Evolutionary conservation across 2,329 filamentous ascomycete genomes (phyloP).

Genomic region (Leptosphaerulina australis): DNA sequence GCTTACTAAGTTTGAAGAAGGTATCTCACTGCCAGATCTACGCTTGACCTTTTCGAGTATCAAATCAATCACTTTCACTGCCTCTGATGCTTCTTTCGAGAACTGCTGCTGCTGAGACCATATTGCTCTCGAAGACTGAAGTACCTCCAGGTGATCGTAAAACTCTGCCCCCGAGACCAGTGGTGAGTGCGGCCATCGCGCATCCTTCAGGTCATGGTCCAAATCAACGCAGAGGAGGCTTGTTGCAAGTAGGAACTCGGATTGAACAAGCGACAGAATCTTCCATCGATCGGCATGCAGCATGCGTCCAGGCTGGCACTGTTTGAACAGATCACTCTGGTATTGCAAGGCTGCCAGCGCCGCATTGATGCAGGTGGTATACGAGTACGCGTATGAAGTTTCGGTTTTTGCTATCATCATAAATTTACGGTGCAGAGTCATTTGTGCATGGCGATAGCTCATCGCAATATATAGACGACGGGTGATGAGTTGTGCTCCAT

Average conservation of each 20-base stretch:
- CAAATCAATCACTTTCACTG: too few relatives aligned
- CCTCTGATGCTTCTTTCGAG: too few relatives aligned
- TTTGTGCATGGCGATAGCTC: slow-evolving; percentile 58
- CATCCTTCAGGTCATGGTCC: too few relatives aligned
- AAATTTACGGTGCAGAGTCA: slow-evolving; percentile 61
- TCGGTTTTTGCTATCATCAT: slow-evolving; percentile 51
- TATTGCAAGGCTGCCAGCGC: slow-evolving; percentile 57
- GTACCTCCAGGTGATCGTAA: too few relatives aligned
- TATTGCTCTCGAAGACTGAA: too few relatives aligned
- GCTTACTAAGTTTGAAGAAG: too few relatives aligned
- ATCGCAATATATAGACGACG: slow-evolving; percentile 59
- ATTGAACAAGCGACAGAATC: slow-evolving; percentile 52
- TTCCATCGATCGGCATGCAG: slow-evolving; percentile 55
- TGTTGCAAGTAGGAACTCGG: slow-evolving; percentile 57
- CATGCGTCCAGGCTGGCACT: slow-evolving; percentile 53
- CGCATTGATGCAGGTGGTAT: slow-evolving; percentile 54
- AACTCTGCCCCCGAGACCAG: too few relatives aligned
- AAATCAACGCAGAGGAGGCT: slow-evolving; percentile 58
- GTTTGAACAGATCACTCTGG: slow-evolving; percentile 58
- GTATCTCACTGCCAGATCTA: too few relatives aligned
- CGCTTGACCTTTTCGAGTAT: too few relatives aligned
- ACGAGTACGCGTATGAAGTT: slow-evolving; percentile 50
- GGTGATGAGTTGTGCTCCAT: slow-evolving; percentile 59
- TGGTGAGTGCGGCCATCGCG: too few relatives aligned
- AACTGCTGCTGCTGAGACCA: too few relatives aligned